These are phyloP conservation scores for Dendrocalamus latiflorus DNA, from an alignment of 202 grass and related monocot genomes.

Conservation along the genomic window DNA sequence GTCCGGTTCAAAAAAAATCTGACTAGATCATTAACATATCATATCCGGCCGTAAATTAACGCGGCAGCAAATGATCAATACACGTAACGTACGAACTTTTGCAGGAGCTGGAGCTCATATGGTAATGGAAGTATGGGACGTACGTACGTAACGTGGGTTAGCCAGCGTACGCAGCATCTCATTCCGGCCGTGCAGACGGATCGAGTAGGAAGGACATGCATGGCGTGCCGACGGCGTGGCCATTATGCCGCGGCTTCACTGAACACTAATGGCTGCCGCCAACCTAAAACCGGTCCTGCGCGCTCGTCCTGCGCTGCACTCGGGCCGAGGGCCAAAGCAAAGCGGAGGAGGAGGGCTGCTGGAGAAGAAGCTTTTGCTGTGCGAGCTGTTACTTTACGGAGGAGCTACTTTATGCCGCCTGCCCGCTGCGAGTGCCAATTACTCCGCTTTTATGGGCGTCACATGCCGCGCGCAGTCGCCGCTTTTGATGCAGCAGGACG, in stretches of 20 bases:
- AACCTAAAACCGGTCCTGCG: not conserved
- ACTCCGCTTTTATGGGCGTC: constrained; percentile 5
- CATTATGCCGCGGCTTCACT: not conserved
- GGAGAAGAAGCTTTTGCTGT: not conserved
- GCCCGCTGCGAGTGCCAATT: no score
- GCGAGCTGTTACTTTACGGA: not conserved
- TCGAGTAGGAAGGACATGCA: not conserved
- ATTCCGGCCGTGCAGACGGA: not conserved
- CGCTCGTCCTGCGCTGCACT: not conserved
- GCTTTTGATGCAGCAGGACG: constrained; percentile 34
- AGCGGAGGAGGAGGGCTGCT: no score
- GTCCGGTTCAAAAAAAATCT: no score
- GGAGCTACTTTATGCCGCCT: not conserved
- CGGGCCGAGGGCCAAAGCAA: not conserved
- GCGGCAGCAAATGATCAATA: no score
- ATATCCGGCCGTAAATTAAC: no score
- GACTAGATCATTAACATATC: no score
- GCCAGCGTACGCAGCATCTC: not conserved
- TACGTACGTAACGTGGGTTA: no score
- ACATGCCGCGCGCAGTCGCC: constrained; percentile 27
- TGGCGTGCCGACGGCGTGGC: no score
- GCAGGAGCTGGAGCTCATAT: not conserved
- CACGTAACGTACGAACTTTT: no score
- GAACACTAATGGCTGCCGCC: not conserved
- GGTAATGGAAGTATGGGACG: no score